Evolutionary conservation across 306 rosid species (phyloP).

Genomic region (Calophaca sinica): DNA sequence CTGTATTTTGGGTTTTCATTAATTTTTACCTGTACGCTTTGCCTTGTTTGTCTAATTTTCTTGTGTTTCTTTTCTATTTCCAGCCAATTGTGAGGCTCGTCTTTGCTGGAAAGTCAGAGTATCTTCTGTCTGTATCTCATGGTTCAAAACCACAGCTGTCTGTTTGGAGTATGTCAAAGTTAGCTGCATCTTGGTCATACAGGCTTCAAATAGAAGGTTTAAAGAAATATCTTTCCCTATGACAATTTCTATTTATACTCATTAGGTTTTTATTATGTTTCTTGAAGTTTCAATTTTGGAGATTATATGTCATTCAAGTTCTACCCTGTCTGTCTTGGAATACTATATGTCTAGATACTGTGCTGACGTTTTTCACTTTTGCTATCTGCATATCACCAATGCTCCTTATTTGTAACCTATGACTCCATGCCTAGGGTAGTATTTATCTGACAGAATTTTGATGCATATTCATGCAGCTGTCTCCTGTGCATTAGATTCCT

Average conservation of each 20-base stretch:
- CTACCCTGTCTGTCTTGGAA: slow-evolving; percentile 11
- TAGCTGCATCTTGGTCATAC: slow-evolving; percentile 82
- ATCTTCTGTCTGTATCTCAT: slow-evolving; percentile 69
- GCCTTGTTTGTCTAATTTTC: slow-evolving; percentile 12
- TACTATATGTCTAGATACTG: slow-evolving; percentile 5
- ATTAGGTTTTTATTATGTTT: background rate
- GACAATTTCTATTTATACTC: slow-evolving; percentile 3
- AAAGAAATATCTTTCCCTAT: slow-evolving; percentile 14
- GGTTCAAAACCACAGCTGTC: slow-evolving; percentile 80
- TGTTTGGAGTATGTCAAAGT: slow-evolving; percentile 75
- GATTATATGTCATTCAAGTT: slow-evolving; percentile 16
- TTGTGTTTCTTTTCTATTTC: background rate
- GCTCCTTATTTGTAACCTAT: slow-evolving; percentile 3
- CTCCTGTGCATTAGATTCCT: slow-evolving; percentile 66
- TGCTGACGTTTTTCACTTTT: slow-evolving; percentile 15
- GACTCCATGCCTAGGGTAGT: slow-evolving; percentile 5
- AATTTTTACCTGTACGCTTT: background rate
- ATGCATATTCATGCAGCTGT: slow-evolving; percentile 67
- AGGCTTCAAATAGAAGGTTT: slow-evolving; percentile 88
- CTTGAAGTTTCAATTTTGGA: slow-evolving; percentile 12
- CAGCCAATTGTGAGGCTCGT: slow-evolving; percentile 75
- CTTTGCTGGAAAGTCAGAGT: slow-evolving; percentile 87
- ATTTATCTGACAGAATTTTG: slow-evolving; percentile 44
- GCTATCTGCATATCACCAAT: background rate
- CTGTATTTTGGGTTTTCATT: slow-evolving; percentile 21